Conservation (phyloP, 2,329 filamentous ascomycete species). For the Parascedosporium putredinis region DNA sequence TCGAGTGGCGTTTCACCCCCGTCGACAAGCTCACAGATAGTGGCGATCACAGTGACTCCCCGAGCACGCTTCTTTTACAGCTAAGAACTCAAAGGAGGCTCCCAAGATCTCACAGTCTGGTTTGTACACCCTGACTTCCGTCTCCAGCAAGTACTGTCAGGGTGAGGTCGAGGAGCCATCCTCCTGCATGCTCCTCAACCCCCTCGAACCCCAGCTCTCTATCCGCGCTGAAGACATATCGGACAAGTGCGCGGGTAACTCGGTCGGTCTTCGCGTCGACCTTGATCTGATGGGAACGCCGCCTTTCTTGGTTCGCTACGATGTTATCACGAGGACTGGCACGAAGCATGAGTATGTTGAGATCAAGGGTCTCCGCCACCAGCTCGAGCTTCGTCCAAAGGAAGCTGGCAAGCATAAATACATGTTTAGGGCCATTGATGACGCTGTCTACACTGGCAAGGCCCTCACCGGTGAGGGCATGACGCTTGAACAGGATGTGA, state of each 20-base stretch:
- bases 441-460: constrained; percentile 66
- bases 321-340: constrained; percentile 53
- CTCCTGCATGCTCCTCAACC: constrained; percentile 86
- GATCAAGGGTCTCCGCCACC: constrained; percentile 65
- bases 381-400: constrained; percentile 72
- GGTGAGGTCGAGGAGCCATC: constrained; percentile 90
- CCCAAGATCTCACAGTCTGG: constrained; percentile 67
- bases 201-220: constrained; percentile 70
- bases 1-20: constrained; percentile 76
- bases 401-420: constrained; percentile 82
- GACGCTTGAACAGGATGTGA: constrained; percentile 77
- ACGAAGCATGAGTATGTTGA: constrained; percentile 42
- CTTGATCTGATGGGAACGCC: constrained; percentile 87
- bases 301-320: constrained; percentile 77
- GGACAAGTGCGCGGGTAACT: constrained; percentile 90
- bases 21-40: constrained; percentile 57
- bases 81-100: constrained; percentile 51
- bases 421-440: constrained; percentile 69
- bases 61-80: constrained; percentile 44
- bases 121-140: constrained; percentile 72
- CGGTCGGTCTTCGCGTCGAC: constrained; percentile 80
- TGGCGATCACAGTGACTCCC: constrained; percentile 56
- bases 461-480: constrained; percentile 51
- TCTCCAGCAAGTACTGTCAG: constrained; percentile 70
- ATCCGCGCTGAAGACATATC: constrained; percentile 72